Conservation (phyloP, 352 stramenopile genomes). For the Phytophthora macrochlamydospora region DNA sequence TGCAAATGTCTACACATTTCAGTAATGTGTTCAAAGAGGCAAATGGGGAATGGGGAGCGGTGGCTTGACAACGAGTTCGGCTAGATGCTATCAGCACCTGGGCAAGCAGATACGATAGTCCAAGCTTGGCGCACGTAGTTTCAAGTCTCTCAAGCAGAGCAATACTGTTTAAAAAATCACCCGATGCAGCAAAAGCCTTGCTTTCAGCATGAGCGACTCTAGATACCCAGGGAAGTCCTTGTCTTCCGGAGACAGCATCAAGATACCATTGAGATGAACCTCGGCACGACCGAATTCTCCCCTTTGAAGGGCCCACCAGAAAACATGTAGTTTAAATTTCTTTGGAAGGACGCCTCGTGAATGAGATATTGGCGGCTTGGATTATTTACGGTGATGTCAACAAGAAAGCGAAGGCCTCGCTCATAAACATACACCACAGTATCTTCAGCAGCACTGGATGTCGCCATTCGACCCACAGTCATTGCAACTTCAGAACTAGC, state of each 20-base stretch:
- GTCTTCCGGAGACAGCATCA: conserved; percentile 46
- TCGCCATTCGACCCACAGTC: conserved; percentile 58
- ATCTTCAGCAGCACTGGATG: conserved; percentile 21
- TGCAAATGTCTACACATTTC: conserved; percentile 53
- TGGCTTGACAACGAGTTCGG: conserved; percentile 40
- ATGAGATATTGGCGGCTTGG: conserved; percentile 30
- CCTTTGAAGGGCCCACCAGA: conserved; percentile 53
- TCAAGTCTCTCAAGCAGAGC: conserved; percentile 45
- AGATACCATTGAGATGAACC: conserved; percentile 47
- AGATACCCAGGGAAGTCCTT: conserved; percentile 57
- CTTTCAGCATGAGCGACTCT: conserved; percentile 42
- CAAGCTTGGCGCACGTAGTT: conserved; percentile 44
- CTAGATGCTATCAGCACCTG: conserved; percentile 56
- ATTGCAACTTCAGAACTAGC: conserved; percentile 59
- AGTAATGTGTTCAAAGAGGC: conserved; percentile 49
- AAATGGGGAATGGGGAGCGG: conserved; percentile 52
- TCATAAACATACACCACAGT: conserved; percentile 30
- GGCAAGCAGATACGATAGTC: conserved; percentile 50
- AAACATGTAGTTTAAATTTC: conserved; percentile 57
- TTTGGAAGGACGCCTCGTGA: conserved; percentile 45
- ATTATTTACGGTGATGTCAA: conserved; percentile 20
- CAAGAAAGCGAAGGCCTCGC: conserved; percentile 38
- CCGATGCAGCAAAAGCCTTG: conserved; percentile 29
- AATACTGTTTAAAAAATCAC: conserved; percentile 49
- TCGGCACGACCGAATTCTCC: conserved; percentile 48